These are phyloP conservation scores for Ustilago bromivora DNA, from an alignment of 1,284 basidiomycete species.

Conservation along the genomic window DNA sequence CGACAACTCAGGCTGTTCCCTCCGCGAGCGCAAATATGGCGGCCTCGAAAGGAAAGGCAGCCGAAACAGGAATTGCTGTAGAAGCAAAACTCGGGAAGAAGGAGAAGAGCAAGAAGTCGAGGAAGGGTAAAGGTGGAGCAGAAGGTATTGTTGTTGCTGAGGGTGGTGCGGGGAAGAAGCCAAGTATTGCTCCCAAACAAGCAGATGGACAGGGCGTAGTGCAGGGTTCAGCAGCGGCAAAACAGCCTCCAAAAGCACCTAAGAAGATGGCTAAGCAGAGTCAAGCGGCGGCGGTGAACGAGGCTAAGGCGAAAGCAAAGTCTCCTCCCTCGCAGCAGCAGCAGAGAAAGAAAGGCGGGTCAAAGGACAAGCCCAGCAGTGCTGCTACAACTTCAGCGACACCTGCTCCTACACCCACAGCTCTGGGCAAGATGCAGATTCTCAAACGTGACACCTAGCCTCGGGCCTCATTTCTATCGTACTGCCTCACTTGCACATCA, in stretches of 20 bases:
- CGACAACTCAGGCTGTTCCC: too few relatives aligned
- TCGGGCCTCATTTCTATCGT: not conserved
- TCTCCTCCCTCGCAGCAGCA: not conserved
- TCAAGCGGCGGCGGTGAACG: not conserved
- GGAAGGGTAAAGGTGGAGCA: slow-evolving; percentile 16
- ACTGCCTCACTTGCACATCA: not conserved
- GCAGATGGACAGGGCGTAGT: not conserved
- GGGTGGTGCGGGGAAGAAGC: not conserved
- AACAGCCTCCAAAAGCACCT: not conserved
- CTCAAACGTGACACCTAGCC: slow-evolving; percentile 28
- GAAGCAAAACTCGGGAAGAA: slow-evolving; percentile 21
- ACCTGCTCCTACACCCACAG: not conserved
- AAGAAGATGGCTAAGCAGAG: not conserved
- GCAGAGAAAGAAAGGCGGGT: slow-evolving; percentile 8
- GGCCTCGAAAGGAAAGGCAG: not conserved
- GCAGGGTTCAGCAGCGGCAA: not conserved
- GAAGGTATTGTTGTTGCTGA: not conserved
- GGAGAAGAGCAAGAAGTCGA: not conserved
- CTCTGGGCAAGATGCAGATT: slow-evolving; percentile 29
- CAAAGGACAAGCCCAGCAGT: slow-evolving; percentile 7
- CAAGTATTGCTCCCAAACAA: not conserved
- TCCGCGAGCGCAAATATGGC: too few relatives aligned
- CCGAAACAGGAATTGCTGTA: not conserved
- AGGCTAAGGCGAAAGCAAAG: not conserved
- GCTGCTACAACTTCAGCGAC: not conserved